Base-by-base conservation (phyloP, 768 basidiomycete genomes). In the Hemileccinum rubropunctum region DNA sequence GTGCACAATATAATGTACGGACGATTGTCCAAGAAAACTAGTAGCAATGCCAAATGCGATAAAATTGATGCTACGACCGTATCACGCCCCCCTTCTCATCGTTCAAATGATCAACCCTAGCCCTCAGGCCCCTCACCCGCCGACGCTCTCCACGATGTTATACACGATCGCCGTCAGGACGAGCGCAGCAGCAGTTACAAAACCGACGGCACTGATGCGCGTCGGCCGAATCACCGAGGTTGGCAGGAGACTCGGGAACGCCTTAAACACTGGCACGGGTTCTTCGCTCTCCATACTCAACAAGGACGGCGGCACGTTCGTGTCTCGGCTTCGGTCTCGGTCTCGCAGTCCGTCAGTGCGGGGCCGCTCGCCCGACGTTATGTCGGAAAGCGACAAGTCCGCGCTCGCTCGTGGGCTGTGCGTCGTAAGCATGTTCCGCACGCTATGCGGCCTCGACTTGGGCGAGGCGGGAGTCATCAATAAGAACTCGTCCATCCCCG, bases 401-500 rank as follows among this genome's bases (percentile, higher is more conserved):
- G 42, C 13, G 36, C 53, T 58, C 32, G 46, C 35, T 14, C 41
- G 50, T 0, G 47, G 47, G 18, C 47, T 50, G 7, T 39, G 60
- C 15, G 21, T 12, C 14, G 47, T 15, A 4, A 58, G 33, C 6
- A 34, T 50, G 1, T 45, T 49, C 32, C 51, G 49, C 28, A 53
- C 32, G 21, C 53, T 43, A 3, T 45, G 53, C 21, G 53, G 39
- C 18, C 38, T 47, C 3, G 43, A 18, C 11, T 35, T 40, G 2
- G 43, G 36, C 4, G 57, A 53, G 6, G 53, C 15, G 1, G 53
- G 51, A 12, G 45, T 48, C 12, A 61, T 45, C 40, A 61, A 18
- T 17, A 61, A 32, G 34, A 61, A 61, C 23, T 59, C 60, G 7
- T 61, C 60, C 60, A 61, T 61, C 10, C 60, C 60, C 10, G 49